These are phyloP conservation scores for Starmerella floricola DNA, from an alignment of 805 yeast genomes.

Conservation along the genomic window DNA sequence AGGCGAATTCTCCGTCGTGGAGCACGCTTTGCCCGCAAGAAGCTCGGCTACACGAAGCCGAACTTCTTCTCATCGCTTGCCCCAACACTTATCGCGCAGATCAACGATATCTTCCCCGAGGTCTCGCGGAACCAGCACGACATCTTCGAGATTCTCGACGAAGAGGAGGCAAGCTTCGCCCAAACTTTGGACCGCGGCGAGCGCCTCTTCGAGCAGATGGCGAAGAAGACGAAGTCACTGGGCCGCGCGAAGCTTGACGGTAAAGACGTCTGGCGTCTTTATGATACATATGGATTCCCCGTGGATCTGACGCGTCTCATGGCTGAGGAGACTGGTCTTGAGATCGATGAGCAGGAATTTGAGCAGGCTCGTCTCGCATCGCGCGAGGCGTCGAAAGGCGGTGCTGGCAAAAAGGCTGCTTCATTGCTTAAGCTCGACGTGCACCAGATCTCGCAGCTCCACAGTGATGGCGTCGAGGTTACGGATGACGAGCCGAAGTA, in stretches of 20 bases:
- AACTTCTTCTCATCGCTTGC: conserved; percentile 83
- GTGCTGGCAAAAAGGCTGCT: conserved; percentile 25
- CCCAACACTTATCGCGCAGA: conserved; percentile 85
- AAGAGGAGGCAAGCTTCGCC: conserved; percentile 90
- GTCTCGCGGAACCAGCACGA: conserved; percentile 55
- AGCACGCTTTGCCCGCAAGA: conserved; percentile 90
- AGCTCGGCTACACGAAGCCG: conserved; percentile 91
- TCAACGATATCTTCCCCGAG: conserved; percentile 84
- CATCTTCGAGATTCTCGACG: conserved; percentile 81
- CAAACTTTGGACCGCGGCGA: conserved; percentile 97
- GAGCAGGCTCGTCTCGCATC: conserved; percentile 83
- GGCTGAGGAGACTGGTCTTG: conserved; percentile 96
- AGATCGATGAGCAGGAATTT: conserved; percentile 83
- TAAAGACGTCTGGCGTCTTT: conserved; percentile 94
- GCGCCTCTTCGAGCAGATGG: conserved; percentile 86
- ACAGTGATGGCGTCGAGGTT: conserved; percentile 48
- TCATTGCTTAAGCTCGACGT: conserved; percentile 73
- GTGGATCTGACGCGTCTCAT: conserved; percentile 92
- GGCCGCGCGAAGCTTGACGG: conserved; percentile 73
- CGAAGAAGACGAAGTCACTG: conserved; percentile 63
- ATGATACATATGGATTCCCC: conserved; percentile 98
- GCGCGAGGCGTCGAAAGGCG: conserved; percentile 80
- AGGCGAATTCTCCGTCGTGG: conserved; percentile 97
- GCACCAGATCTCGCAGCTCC: conserved; percentile 69
- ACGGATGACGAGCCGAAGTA: conserved; percentile 79